Evolutionary conservation across 148 eudicot species (phyloP), one percentile per base, ranked within the genome.

Genomic region (Amaranthus cruentus): DNA sequence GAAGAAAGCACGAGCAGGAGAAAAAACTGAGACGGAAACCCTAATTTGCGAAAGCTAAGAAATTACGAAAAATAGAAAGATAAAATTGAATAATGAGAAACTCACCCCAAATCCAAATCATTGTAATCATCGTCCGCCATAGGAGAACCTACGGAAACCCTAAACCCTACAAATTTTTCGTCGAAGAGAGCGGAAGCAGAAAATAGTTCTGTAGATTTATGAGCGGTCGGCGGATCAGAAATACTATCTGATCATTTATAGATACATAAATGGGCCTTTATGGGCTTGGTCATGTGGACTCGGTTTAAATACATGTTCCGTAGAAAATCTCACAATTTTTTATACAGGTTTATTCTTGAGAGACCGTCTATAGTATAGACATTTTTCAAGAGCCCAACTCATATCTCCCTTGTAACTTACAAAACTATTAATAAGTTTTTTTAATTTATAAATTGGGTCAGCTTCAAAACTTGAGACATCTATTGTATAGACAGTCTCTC

Each of bases 41-140:
- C 78, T 74, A 69, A 49, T 42, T 66, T 0, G 9, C 2, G 14
- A 15, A 52, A 62, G 49, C 13, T 2, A 52, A 10, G 5, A 49
- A 49, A n/a, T 6, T 2, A 46, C 0, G 47, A 70, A 55, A 2
- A 6, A 15, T 18, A 13, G 47, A 38, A 10, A n/a, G 54, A 55
- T 53, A 47, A 9, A 9, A 7, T 15, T 7, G 15, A 52, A 18
- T 56, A 6, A 7, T 11, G 13, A 42, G 66, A 18, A 59, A 66
- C 65, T 69, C 10, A 73, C 79, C 80, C 85, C 80, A 79, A 68
- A 6, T 83, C 85, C 0, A 76, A 21, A 14, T 83, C 85, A 48
- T 83, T 83, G 73, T 73, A 76, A 5, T 83, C 85, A 4, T 83
- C 85, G 76, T 83, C 85, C 56, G 85, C 85, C 85, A 83, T 83